Evolutionary conservation across 2,329 filamentous ascomycete genomes (phyloP), one percentile per base, ranked within the genome.

Genomic region (Fusarium secorum): DNA sequence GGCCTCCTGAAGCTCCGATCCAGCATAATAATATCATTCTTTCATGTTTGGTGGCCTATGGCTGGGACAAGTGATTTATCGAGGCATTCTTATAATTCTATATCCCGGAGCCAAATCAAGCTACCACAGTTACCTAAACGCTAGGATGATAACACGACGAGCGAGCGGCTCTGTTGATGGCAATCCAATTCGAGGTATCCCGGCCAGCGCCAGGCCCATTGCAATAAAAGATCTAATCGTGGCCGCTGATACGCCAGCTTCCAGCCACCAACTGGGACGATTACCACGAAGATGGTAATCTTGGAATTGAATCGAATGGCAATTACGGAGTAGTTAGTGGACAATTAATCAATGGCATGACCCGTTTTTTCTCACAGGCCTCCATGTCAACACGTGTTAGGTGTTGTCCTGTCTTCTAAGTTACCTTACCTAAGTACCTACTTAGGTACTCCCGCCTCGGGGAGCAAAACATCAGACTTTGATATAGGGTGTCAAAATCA

Each of bases 301-400:
- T 74, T 73, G 71, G 32, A 52, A 41, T n/a, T 75, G 53, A 51
- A 55, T 33, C 18, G 66, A 66, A 72, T 60, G 65, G 63, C n/a
- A 64, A 54, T 60, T 57, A 45, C 24, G 18, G 24, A 45, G 22
- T 24, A 49, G 66, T 55, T 44, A 42, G 42, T 45, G 42, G 60
- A 44, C 61, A 57, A 41, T 46, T 41, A n/a, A 26, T 33, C 28
- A 35, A 64, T 36, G 53, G n/a, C 32, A 63, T 72, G 67, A 49
- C 71, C 61, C 73, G 65, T 72, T 68, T 67, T 72, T 61, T 36
- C 52, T 44, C 45, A 58, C 24, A 55, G 56, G 36, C 32, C 48
- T 66, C 36, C 55, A 30, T 73, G 64, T 59, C 62, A 74, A 74
- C 64, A 75, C 64, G 68, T 75, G 73, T 74, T 75, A 60, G 17